Evolutionary conservation across 495 filamentous ascomycete species (phyloP).

Genomic region (Chaetomium fimeti): DNA sequence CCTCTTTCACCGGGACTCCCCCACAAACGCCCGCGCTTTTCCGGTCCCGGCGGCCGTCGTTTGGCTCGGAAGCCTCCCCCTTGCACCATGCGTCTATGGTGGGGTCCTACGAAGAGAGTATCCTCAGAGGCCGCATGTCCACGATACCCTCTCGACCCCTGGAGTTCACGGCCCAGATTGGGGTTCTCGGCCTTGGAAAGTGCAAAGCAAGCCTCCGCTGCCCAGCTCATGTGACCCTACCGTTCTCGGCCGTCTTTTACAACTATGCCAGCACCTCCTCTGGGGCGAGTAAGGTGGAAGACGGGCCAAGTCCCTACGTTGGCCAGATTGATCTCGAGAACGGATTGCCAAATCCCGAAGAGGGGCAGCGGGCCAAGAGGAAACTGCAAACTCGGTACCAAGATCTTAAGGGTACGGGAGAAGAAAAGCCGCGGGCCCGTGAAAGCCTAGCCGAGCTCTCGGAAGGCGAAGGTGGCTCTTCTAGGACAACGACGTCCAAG

Average conservation of each 20-base stretch:
- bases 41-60: conserved; percentile 65
- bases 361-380: conserved; percentile 44
- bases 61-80: conserved; percentile 70
- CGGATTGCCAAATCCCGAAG: conserved; percentile 55
- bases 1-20: conserved; percentile 52
- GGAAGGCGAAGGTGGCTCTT: conserved; percentile 39
- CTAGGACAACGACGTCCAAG: conserved; percentile 50
- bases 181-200: conserved; percentile 84
- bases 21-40: conserved; percentile 60
- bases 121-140: conserved; percentile 92
- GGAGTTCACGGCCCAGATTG: conserved; percentile 93
- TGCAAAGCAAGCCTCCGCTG: conserved; percentile 85
- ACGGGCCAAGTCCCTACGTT: conserved; percentile 93
- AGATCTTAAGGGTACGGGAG: conserved; percentile 29
- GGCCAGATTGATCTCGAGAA: conserved; percentile 91
- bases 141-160: conserved; percentile 92
- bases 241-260: conserved; percentile 97
- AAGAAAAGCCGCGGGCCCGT: conserved; percentile 34
- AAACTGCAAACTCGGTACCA: conserved; percentile 44
- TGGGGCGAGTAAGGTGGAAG: conserved; percentile 61
- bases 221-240: conserved; percentile 85
- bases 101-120: conserved; percentile 96
- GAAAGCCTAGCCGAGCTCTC: conserved; percentile 31
- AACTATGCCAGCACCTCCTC: conserved; percentile 70
- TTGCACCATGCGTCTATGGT: conserved; percentile 92